These are phyloP conservation scores for Ophidiomyces ophidiicola DNA, from an alignment of 2,329 filamentous ascomycete genomes.

Conservation along the genomic window DNA sequence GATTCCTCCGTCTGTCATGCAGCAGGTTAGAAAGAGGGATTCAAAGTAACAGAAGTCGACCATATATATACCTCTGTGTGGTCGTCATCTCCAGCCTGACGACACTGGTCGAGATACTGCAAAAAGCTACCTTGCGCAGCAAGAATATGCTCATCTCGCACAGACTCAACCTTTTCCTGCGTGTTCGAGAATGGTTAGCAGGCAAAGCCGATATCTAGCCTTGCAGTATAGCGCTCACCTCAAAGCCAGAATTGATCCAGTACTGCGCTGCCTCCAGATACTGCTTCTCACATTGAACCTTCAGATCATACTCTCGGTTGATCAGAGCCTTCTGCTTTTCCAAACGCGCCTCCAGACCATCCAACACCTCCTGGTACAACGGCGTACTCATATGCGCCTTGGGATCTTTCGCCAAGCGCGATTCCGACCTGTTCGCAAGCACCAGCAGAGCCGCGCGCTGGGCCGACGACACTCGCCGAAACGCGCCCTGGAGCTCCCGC, in stretches of 20 bases:
- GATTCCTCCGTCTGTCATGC: constrained; percentile 14
- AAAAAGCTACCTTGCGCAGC: constrained; percentile 32
- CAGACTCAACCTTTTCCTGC: constrained; percentile 21
- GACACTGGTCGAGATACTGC: constrained; percentile 28
- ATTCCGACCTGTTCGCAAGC: constrained; percentile 29
- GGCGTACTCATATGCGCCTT: constrained; percentile 30
- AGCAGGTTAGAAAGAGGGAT: background rate
- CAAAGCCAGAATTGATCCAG: constrained; percentile 24
- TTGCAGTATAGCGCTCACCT: constrained; percentile 19
- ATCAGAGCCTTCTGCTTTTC: constrained; percentile 22
- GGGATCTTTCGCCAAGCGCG: constrained; percentile 30
- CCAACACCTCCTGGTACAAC: constrained; percentile 29
- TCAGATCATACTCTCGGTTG: constrained; percentile 25
- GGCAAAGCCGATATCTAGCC: constrained; percentile 1
- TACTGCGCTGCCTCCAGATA: constrained; percentile 24
- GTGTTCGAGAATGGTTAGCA: constrained; percentile 4
- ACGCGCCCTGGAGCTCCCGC: constrained; percentile 32
- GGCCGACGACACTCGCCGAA: constrained; percentile 31
- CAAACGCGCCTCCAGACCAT: constrained; percentile 22
- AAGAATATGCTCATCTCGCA: constrained; percentile 29
- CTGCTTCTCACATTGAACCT: constrained; percentile 23
- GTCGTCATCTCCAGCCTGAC: constrained; percentile 31
- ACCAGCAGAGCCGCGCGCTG: constrained; percentile 32
- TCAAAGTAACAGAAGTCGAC: background rate
- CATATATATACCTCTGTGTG: constrained; percentile 26